A percentile compares a stretch with the other conserved stretches of the same genome.
Evolutionary conservation across 352 stramenopile genomes (phyloP).

Genomic region (Phytophthora pistaciae): DNA sequence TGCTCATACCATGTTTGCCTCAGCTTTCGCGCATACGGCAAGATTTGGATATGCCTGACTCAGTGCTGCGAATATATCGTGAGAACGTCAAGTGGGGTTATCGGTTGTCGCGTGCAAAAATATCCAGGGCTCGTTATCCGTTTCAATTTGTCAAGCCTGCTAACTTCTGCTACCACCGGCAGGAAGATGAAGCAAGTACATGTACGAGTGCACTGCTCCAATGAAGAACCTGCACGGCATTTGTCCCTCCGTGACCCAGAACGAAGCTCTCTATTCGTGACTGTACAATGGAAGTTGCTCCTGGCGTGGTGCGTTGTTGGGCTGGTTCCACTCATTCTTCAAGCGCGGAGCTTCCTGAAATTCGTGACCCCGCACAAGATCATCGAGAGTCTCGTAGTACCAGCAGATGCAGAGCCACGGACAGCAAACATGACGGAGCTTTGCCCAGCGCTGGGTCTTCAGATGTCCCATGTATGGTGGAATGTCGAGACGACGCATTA

Average conservation of each 20-base stretch:
- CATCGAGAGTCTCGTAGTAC: background rate
- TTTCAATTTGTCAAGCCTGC: background rate
- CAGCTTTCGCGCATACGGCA: background rate
- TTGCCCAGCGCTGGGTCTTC: background rate
- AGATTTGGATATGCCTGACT: background rate
- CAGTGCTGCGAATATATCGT: background rate
- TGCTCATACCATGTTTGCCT: background rate
- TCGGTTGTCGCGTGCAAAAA: background rate
- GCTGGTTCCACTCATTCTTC: background rate
- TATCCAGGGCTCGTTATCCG: background rate
- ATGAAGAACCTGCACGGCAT: background rate
- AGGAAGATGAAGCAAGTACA: background rate
- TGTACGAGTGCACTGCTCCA: background rate
- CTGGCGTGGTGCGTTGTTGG: background rate
- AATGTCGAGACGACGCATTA: conserved; percentile 1
- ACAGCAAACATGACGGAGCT: conserved; percentile 1
- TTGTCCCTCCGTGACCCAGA: background rate
- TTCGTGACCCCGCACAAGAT: background rate
- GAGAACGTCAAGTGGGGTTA: background rate
- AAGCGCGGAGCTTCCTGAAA: background rate
- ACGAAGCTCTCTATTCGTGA: background rate
- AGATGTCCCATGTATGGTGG: conserved; percentile 1
- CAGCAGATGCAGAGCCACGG: background rate
- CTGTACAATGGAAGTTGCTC: background rate
- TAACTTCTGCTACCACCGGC: background rate